Evolutionary conservation across 208 protist species (phyloP).

Genomic region (Trypanosoma avium): DNA sequence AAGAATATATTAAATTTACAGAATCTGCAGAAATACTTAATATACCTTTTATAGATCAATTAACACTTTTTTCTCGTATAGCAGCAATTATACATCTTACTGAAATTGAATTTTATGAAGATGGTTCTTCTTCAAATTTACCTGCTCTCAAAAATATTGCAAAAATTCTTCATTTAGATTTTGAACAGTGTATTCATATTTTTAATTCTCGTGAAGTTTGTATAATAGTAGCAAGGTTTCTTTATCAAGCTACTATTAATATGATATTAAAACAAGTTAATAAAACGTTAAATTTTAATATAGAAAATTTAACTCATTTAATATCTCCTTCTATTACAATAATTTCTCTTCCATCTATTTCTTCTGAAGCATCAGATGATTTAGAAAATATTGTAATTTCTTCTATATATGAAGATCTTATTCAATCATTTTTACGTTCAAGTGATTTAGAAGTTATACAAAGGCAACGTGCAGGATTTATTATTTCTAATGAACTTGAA

Average conservation of each 20-base stretch:
- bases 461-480: slow-evolving; percentile 27
- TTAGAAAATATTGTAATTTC: slow-evolving; percentile 18
- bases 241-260: slow-evolving; percentile 17
- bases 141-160: slow-evolving; percentile 20
- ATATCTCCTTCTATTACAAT: slow-evolving; percentile 6
- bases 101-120: slow-evolving; percentile 30
- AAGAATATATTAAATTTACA: slow-evolving; percentile 17
- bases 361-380: slow-evolving; percentile 8
- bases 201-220: slow-evolving; percentile 23
- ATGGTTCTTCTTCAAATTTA: slow-evolving; percentile 29
- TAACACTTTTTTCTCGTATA: slow-evolving; percentile 13
- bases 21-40: slow-evolving; percentile 18
- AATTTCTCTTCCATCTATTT: slow-evolving; percentile 8
- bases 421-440: slow-evolving; percentile 16
- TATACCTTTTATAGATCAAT: slow-evolving; percentile 3
- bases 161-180: slow-evolving; percentile 16
- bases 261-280: slow-evolving; percentile 13
- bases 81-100: slow-evolving; percentile 26
- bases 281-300: slow-evolving; percentile 4
- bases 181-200: slow-evolving; percentile 13
- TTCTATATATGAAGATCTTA: slow-evolving; percentile 22
- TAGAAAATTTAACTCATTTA: too few relatives aligned
- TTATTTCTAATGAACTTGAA: slow-evolving; percentile 1
- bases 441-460: slow-evolving; percentile 23
- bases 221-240: slow-evolving; percentile 13